Base-by-base conservation (phyloP, 1,139 yeast species). In the Hyphopichia pseudoburtonii region DNA sequence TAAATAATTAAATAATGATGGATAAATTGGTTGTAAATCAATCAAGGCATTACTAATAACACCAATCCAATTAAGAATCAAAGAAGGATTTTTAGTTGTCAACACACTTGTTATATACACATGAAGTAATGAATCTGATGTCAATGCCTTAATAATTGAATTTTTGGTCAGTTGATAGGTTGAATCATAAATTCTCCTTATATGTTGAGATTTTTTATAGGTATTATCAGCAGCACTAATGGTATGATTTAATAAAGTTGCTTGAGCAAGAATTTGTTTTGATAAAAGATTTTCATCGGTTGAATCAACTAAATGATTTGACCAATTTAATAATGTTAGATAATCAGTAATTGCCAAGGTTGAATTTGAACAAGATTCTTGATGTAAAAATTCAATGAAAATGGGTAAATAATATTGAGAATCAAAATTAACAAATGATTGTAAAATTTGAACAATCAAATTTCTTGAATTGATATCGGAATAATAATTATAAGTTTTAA, bases 241-340 rank as follows among this genome's bases (percentile, higher is more conserved):
- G 35, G 60, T 51, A 28, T 43, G 44, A 41, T 46, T 41, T 37
- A 62, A 52, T 10, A 62, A 41, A 25, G 41, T 36, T 1, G 62
- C 58, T 35, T 60, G 66, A 24, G 57, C 39, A 22, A 33, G 39
- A 28, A 55, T 46, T 14, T 50, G 42, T 24, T 39, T 34, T 5
- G 43, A 48, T n/a, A 47, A 38, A n/a, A n/a, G n/a, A 8, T 6
- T 15, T 27, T 10, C 5, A 27, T 15, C 17, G 7, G 23, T 7
- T 32, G 47, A 37, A 3, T 42, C 41, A 11, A 39, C 37, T 42
- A 64, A 56, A 18, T 47, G 44, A 46, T 70, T 73, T 33, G 66
- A 58, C 89, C 90, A 84, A 23, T 69, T 66, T 32, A 83, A 63
- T 14, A 83, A 61, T 3, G 82, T 70, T 51, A 79, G 61, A 41